Evolutionary conservation across 306 rosid species (phyloP).

Genomic region (Malus sieversii): DNA sequence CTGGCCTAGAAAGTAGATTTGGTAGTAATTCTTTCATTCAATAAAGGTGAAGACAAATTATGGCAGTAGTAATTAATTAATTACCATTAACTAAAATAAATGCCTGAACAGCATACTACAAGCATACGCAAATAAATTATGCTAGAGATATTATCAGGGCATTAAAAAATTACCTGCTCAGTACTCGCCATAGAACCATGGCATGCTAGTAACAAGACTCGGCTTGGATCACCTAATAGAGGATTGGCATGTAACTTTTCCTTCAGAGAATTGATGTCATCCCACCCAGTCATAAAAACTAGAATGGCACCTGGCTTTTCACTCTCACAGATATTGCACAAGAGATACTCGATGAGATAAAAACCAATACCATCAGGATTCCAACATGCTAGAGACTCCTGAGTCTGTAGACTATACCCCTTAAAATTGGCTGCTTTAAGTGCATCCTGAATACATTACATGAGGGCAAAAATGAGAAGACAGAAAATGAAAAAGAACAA

Average conservation of each 20-base stretch:
- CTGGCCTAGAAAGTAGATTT: not conserved
- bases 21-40: not conserved
- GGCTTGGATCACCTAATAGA: slow-evolving; percentile 62
- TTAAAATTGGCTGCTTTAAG: slow-evolving; percentile 65
- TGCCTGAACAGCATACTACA: not conserved
- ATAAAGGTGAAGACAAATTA: not conserved
- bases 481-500: not conserved
- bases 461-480: slow-evolving; percentile 16
- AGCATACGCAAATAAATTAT: not conserved
- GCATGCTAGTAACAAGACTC: slow-evolving; percentile 71
- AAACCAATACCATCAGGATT: slow-evolving; percentile 90
- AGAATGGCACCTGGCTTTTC: slow-evolving; percentile 83
- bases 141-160: not conserved
- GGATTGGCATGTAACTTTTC: slow-evolving; percentile 71
- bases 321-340: slow-evolving; percentile 69
- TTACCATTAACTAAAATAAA: not conserved
- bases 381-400: slow-evolving; percentile 87
- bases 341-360: slow-evolving; percentile 67
- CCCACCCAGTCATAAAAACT: slow-evolving; percentile 99
- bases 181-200: slow-evolving; percentile 97
- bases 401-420: slow-evolving; percentile 61
- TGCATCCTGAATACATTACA: slow-evolving; percentile 62
- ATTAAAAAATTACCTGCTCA: slow-evolving; percentile 63
- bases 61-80: not conserved
- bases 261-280: slow-evolving; percentile 78